phyloP scores from a whole-genome alignment of 2,329 filamentous ascomycete genomes.

The Trematosphaeria pertusa region DNA sequence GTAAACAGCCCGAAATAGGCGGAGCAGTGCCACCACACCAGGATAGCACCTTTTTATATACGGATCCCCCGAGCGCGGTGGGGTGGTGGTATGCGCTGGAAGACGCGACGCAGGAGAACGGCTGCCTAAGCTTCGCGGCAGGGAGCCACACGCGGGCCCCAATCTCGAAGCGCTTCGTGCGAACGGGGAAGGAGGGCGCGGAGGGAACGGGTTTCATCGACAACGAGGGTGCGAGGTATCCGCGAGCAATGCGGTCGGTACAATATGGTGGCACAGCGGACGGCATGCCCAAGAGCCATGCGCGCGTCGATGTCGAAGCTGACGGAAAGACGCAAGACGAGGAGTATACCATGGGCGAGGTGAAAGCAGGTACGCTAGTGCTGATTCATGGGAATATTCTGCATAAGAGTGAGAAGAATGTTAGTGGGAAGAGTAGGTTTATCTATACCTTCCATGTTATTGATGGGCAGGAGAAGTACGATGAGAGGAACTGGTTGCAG shows the following conservation, averaged over 20 bases:
- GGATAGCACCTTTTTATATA: constrained; percentile 92
- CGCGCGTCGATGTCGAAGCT: background rate
- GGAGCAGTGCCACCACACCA: constrained; percentile 90
- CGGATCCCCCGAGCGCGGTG: constrained; percentile 83
- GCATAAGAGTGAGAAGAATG: constrained; percentile 96
- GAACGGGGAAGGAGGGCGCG: constrained; percentile 52
- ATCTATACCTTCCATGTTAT: constrained; percentile 99
- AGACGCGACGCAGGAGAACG: constrained; percentile 85
- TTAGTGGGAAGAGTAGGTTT: constrained; percentile 82
- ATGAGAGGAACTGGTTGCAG: constrained; percentile 91
- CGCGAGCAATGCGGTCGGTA: constrained; percentile 50
- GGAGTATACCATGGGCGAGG: constrained; percentile 80
- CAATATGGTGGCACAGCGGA: constrained; percentile 44
- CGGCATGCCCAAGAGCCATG: constrained; percentile 9
- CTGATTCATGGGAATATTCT: constrained; percentile 94
- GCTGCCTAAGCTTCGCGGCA: constrained; percentile 83
- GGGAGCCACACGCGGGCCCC: constrained; percentile 80
- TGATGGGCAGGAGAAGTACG: constrained; percentile 80
- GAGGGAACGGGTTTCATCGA: constrained; percentile 60
- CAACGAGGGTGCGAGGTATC: constrained; percentile 72
- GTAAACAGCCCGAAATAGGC: constrained; percentile 96
- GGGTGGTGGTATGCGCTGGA: constrained; percentile 98
- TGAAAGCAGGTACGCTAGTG: constrained; percentile 89
- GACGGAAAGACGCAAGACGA: constrained; percentile 54
- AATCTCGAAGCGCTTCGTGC: constrained; percentile 77